Conservation (phyloP, 2,329 filamentous ascomycete genomes). For the Pseudogymnoascus sp. region DNA sequence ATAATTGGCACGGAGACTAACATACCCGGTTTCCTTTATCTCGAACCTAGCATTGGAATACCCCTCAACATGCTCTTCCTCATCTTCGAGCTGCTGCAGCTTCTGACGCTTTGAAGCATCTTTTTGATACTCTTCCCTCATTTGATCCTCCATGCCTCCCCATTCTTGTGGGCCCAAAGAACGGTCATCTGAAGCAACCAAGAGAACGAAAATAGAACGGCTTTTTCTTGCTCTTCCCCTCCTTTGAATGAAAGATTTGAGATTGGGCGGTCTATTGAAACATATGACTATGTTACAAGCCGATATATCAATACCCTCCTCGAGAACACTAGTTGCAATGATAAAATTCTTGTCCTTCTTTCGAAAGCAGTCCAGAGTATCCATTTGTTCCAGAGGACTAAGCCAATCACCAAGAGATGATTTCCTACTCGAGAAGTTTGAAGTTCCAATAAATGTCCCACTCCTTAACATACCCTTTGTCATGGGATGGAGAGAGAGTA, state of each 20-base stretch:
- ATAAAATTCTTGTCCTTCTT: slow-evolving; percentile 44
- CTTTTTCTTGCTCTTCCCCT: slow-evolving; percentile 53
- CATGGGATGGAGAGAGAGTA: slow-evolving; percentile 42
- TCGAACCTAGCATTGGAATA: slow-evolving; percentile 25
- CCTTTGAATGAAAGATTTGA: slow-evolving; percentile 58
- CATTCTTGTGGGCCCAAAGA: slow-evolving; percentile 42
- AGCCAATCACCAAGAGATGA: slow-evolving; percentile 34
- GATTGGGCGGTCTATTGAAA: slow-evolving; percentile 51
- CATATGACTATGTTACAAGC: slow-evolving; percentile 57
- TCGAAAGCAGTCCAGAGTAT: slow-evolving; percentile 43
- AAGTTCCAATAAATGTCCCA: slow-evolving; percentile 49
- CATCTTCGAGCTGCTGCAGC: slow-evolving; percentile 18
- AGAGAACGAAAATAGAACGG: slow-evolving; percentile 46
- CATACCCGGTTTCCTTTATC: slow-evolving; percentile 36
- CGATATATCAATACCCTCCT: slow-evolving; percentile 60
- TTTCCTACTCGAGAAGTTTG: slow-evolving; percentile 30
- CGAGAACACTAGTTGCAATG: slow-evolving; percentile 56
- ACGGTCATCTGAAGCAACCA: slow-evolving; percentile 33
- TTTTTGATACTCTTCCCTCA: slow-evolving; percentile 43
- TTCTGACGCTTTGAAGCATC: slow-evolving; percentile 23
- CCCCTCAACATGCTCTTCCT: slow-evolving; percentile 29
- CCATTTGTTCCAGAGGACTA: slow-evolving; percentile 28
- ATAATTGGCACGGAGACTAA: slow-evolving; percentile 9
- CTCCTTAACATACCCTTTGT: slow-evolving; percentile 40
- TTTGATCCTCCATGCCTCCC: slow-evolving; percentile 59